These are phyloP conservation scores for Cryptococcus floricola DNA, from an alignment of 1,284 basidiomycete genomes.

Conservation along the genomic window DNA sequence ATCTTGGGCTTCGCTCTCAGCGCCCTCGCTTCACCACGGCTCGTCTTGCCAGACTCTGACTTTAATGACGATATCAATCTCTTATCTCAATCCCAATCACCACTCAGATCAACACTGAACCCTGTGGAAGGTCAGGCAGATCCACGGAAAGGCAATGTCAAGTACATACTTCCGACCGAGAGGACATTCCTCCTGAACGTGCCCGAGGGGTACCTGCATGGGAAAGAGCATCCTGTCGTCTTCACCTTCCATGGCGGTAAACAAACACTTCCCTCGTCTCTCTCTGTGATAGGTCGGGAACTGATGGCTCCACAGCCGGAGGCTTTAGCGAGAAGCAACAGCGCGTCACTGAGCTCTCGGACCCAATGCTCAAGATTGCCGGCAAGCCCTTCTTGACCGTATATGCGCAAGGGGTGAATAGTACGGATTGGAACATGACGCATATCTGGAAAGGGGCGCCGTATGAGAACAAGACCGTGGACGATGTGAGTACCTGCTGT, in stretches of 20 bases:
- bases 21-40: no score
- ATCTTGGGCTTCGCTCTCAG: no score
- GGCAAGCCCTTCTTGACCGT: conserved; percentile 22
- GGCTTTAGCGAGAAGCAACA: conserved; percentile 23
- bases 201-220: conserved; percentile 15
- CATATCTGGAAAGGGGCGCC: conserved; percentile 26
- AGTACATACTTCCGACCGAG: conserved; percentile 11
- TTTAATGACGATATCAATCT: no score
- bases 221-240: conserved; percentile 17
- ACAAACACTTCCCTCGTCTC: no score
- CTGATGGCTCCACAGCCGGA: conserved; percentile 11
- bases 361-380: conserved; percentile 15
- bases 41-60: no score
- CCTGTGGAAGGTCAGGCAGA: no score
- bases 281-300: no score
- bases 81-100: no score
- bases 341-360: conserved; percentile 20
- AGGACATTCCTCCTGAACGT: conserved; percentile 21
- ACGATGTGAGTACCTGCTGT: conserved; percentile 22
- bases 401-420: conserved; percentile 27
- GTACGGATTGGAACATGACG: conserved; percentile 21
- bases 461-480: conserved; percentile 24
- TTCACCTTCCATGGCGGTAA: conserved; percentile 27
- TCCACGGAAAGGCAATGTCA: background rate
- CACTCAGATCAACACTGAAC: no score